Evolutionary conservation across 148 eudicot species (phyloP), one percentile per base, ranked within the genome.

Genomic region (Vaccinium macrocarpon): DNA sequence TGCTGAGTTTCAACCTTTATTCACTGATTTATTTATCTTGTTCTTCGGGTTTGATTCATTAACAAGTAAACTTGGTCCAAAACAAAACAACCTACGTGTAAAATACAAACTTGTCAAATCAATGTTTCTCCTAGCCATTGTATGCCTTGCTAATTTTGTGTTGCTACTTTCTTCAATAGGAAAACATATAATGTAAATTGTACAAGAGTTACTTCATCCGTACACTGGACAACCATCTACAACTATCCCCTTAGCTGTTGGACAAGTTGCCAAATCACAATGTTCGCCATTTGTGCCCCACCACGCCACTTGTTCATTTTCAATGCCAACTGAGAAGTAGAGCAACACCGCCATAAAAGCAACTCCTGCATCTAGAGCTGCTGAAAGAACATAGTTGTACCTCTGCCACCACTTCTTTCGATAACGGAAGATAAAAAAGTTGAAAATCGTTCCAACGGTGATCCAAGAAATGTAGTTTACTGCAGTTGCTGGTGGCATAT

Each of bases 221-320:
- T 82, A 23, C 8, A 78, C 91, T 72, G 98, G 99, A 86, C 99
- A 97, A 19, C 95, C 94, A 79, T 84, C 93, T 84, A 91, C 95
- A 8, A 71, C 75, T 84, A 97, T 89, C 66, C 98, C 99, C 88
- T 90, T 95, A 49, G 98, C 95, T 64, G 94, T 95, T 46, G 99
- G 99, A 85, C 99, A 97, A 77, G 86, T 86, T 80, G 98, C 99
- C 84, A 96, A 86, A 35, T 85, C 82, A 76, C 99, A 97, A 79
- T 97, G 98, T 85, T 95, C 99, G 18, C 98, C 99, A 42, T 86
- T 61, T 53, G 98, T 95, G 32, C 99, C 99, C 99, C 99, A 97
- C 99, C 99, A 97, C 46, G 49, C 81, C 85, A 97, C 23, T 56
- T 56, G 88, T 86, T 66, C 87, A n/a, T 92, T 84, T 92, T 93